Evolutionary conservation across 345 rosid species (phyloP), one percentile per base, ranked within the genome.

Genomic region (Draba incana): DNA sequence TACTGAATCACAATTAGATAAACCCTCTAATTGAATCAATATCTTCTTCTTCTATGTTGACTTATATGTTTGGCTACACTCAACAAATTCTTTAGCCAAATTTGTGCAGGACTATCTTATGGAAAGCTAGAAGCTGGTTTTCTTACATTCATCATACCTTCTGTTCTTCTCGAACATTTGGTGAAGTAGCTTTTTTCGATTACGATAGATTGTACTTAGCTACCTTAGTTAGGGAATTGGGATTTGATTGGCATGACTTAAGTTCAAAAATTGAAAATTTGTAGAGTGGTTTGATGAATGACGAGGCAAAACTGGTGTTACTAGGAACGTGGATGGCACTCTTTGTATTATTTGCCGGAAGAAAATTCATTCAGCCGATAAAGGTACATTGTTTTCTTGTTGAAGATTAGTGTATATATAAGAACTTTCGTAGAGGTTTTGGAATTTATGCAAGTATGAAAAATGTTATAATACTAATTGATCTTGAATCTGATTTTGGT

Each of bases 101-200:
- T 25, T 0, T 20, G 20, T 20, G 58, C 78, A 90, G 97, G 98
- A 44, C 96, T 93, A 8, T 93, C 96, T 75, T 93, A 90, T 35
- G 96, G 98, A 42, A 93, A 93, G 83, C 81, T 93, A 78, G 98
- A 93, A 88, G 97, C 96, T 60, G 92, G 90, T 20, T 53, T 88
- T 70, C 90, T 90, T 24, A 90, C 98, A 10, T 87, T 93, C 75
- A 79, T 93, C 48, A 90, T 93, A 80, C 96, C 98, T 2, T 68
- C 85, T 5, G 77, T 85, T 64, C 92, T 93, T 81, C 96, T 93
- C 10, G 94, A 94, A 0, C 97, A 93, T 77, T 75, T 93, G 98
- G 97, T 93, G 84, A 48, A 20, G 20, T 20, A 20, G 20, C 20
- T 20, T 20, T 20, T 20, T 62, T 28, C 31, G 23, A 53, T 68